Evolutionary conservation across 495 filamentous ascomycete genomes (phyloP), one percentile per base, ranked within the genome.

Genomic region (Penicillium mononematosum): DNA sequence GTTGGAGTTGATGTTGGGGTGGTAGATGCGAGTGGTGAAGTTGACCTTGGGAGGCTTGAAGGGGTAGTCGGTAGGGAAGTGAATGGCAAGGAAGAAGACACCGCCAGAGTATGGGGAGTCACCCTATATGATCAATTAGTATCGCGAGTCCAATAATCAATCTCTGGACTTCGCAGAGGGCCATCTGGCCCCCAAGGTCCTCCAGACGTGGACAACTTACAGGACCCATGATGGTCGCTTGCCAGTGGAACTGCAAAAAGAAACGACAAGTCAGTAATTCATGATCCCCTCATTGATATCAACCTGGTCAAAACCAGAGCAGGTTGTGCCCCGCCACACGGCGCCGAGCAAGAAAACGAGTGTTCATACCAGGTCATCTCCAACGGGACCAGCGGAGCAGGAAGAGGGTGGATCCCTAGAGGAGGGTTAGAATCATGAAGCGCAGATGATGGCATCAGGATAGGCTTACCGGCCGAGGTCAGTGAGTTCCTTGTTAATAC

Each of bases 21-120:
- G 94, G 73, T 98, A 98, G 82, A 98, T 98, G 67, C 94, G 87
- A 51, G 94, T 98, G 59, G 90, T 97, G 84, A 98, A 98, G 87
- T 97, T 97, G 77, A 98, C 94, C 84, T 98, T 98, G 53, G 94
- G 94, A 41, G 94, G 95, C 85, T 98, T 98, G 85, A 98, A 98
- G 5, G 94, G 94, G 77, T 98, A 98, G 82, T 98, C 94, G 80
- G 94, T 98, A 60, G 94, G 94, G 84, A 98, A 98, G 79, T 96
- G 90, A 68, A 98, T 98, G 56, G 87, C 84, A 51, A 98, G 82
- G 85, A 98, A 98, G 84, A 98, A 98, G 62, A 98, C 93, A 64
- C 94, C 94, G 67, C 91, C 89, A 17, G 91, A 89, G 82, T 98
- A 98, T 74, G 94, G 94, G 58, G 90, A 95, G 76, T 98, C 94